Evolutionary conservation across 1,139 yeast species (phyloP).

Genomic region (Debaryomyces sp.): DNA sequence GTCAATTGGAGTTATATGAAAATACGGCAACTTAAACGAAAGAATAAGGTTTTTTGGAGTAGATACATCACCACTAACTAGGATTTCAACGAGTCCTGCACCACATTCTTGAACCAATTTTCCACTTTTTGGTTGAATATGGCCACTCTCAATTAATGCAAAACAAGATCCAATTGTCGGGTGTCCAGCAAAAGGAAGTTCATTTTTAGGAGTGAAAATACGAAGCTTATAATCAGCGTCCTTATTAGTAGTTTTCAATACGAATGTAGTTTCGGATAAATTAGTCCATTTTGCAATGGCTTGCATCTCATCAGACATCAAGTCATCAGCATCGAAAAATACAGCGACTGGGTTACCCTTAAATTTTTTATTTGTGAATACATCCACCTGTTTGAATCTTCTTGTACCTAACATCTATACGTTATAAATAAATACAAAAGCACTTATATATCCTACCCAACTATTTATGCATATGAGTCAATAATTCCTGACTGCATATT

Average conservation of each 20-base stretch:
- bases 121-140: constrained; percentile 25
- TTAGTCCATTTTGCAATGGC: constrained; percentile 58
- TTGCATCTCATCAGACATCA: constrained; percentile 42
- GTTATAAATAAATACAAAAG: background rate
- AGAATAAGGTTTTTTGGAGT: constrained; percentile 8
- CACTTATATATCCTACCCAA: too few relatives aligned
- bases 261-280: constrained; percentile 57
- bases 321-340: constrained; percentile 35
- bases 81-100: constrained; percentile 43
- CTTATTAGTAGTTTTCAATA: constrained; percentile 35
- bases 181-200: constrained; percentile 63
- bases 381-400: constrained; percentile 52
- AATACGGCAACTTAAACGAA: constrained; percentile 28
- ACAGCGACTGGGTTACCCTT: constrained; percentile 63
- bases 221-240: constrained; percentile 49
- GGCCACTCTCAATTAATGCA: constrained; percentile 40
- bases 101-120: constrained; percentile 44
- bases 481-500: background rate
- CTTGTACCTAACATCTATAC: background rate
- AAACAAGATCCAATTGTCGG: constrained; percentile 57
- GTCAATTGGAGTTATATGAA: constrained; percentile 22
- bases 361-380: constrained; percentile 43
- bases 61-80: constrained; percentile 18
- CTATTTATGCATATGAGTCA: too few relatives aligned
- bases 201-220: constrained; percentile 48